phyloP scores from a whole-genome alignment of 768 basidiomycete species.

The Collybiopsis confluens region DNA sequence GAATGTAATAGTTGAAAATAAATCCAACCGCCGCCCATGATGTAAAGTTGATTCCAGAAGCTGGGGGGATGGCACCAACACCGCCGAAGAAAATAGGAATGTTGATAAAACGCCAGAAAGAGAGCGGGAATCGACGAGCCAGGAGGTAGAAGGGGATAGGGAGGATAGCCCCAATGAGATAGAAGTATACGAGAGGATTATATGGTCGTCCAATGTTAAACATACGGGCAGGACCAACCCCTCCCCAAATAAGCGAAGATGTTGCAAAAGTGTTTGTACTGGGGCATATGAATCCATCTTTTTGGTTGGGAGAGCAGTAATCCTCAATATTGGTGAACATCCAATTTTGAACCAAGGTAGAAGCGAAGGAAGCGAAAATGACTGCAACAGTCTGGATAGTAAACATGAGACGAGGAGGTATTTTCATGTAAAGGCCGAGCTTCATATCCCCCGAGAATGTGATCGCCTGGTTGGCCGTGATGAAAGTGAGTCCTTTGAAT shows the following conservation, averaged over 20 bases:
- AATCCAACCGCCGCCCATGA: slow-evolving; percentile 78
- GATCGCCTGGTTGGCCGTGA: slow-evolving; percentile 58
- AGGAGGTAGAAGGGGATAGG: slow-evolving; percentile 84
- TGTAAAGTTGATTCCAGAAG: slow-evolving; percentile 85
- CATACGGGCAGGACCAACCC: slow-evolving; percentile 66
- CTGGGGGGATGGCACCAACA: slow-evolving; percentile 72
- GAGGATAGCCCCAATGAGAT: slow-evolving; percentile 69
- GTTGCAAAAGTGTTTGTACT: slow-evolving; percentile 64
- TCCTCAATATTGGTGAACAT: slow-evolving; percentile 68
- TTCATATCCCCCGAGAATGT: slow-evolving; percentile 74
- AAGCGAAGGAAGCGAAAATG: slow-evolving; percentile 53
- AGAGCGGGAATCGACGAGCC: slow-evolving; percentile 75
- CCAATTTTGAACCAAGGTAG: slow-evolving; percentile 64
- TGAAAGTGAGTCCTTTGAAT: slow-evolving; percentile 67
- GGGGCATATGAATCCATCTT: slow-evolving; percentile 66
- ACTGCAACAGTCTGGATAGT: slow-evolving; percentile 57
- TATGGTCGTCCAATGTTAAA: slow-evolving; percentile 66
- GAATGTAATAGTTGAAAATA: slow-evolving; percentile 82
- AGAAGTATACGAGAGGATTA: slow-evolving; percentile 63
- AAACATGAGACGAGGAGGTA: slow-evolving; percentile 83
- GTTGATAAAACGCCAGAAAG: slow-evolving; percentile 82
- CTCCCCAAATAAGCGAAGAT: slow-evolving; percentile 78
- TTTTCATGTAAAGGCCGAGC: slow-evolving; percentile 87
- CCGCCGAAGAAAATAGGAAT: slow-evolving; percentile 81
- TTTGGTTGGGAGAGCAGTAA: slow-evolving; percentile 62